phyloP scores from a whole-genome alignment of 371 early-diverging fungal species.

The Mucor circinelloides region DNA sequence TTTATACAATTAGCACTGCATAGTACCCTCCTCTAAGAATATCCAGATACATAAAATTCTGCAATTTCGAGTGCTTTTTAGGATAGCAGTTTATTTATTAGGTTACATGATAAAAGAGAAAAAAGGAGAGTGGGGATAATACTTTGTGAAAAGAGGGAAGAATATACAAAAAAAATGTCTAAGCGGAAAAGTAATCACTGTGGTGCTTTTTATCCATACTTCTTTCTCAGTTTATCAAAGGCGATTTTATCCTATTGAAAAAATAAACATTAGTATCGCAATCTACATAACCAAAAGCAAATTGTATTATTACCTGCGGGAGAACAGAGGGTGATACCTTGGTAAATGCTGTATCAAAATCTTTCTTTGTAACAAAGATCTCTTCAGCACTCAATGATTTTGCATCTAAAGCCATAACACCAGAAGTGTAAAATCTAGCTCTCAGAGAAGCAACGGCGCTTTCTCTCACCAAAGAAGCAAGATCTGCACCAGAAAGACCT shows the following conservation, averaged over 20 bases:
- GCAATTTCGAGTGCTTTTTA: too few relatives aligned
- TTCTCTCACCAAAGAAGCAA: constrained; percentile 90
- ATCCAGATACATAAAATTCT: too few relatives aligned
- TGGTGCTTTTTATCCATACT: constrained; percentile 28
- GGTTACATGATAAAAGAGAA: not conserved
- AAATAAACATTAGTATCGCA: not conserved
- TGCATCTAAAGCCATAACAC: constrained; percentile 23
- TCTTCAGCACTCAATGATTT: constrained; percentile 20
- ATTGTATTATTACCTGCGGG: constrained; percentile 45
- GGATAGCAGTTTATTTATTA: not conserved
- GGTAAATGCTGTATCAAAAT: constrained; percentile 83
- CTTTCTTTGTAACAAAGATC: constrained; percentile 64
- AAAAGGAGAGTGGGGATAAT: not conserved
- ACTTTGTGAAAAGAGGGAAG: not conserved
- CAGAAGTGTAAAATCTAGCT: constrained; percentile 52
- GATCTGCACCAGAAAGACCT: constrained; percentile 94
- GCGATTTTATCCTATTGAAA: constrained; percentile 28
- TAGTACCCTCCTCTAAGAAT: too few relatives aligned
- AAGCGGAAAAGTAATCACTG: not conserved
- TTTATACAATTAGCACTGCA: too few relatives aligned
- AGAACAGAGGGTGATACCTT: constrained; percentile 87
- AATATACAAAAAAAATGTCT: constrained; percentile 1
- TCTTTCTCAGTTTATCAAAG: constrained; percentile 35
- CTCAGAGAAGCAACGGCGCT: constrained; percentile 87
- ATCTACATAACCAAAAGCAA: constrained; percentile 8